These are phyloP conservation scores for Raffaelea deltoideospora DNA, from an alignment of 2,329 filamentous ascomycete species.

Conservation along the genomic window DNA sequence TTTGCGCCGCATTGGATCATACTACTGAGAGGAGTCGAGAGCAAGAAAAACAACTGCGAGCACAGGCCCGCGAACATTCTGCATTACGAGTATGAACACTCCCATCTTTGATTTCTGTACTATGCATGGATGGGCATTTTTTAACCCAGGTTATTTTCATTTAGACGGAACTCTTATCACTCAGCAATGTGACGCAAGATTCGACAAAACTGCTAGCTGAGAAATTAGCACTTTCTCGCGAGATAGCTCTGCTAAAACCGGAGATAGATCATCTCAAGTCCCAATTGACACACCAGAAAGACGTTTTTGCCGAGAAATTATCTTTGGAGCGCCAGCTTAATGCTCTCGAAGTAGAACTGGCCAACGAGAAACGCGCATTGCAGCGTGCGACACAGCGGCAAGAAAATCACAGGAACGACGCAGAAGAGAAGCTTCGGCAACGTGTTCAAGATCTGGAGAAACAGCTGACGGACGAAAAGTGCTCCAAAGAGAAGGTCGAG, in stretches of 20 bases:
- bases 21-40: slow-evolving; percentile 24
- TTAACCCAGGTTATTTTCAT: neutral
- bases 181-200: slow-evolving; percentile 52
- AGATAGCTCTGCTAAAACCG: slow-evolving; percentile 36
- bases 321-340: slow-evolving; percentile 64
- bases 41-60: slow-evolving; percentile 32
- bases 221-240: slow-evolving; percentile 36
- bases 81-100: slow-evolving; percentile 30
- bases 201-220: slow-evolving; percentile 52
- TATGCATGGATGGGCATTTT: no score
- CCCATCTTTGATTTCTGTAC: no score
- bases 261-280: slow-evolving; percentile 41
- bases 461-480: slow-evolving; percentile 17
- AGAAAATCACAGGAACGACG: slow-evolving; percentile 17
- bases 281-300: slow-evolving; percentile 45
- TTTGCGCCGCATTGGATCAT: slow-evolving; percentile 26
- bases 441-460: slow-evolving; percentile 24
- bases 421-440: slow-evolving; percentile 14
- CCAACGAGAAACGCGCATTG: slow-evolving; percentile 61
- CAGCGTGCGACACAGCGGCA: slow-evolving; percentile 35
- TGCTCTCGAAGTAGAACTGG: slow-evolving; percentile 64
- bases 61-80: slow-evolving; percentile 31
- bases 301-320: slow-evolving; percentile 62
- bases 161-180: slow-evolving; percentile 55
- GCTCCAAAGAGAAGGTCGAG: slow-evolving; percentile 18